Conservation (phyloP, 768 basidiomycete species). For the Leccinellum albellum region DNA sequence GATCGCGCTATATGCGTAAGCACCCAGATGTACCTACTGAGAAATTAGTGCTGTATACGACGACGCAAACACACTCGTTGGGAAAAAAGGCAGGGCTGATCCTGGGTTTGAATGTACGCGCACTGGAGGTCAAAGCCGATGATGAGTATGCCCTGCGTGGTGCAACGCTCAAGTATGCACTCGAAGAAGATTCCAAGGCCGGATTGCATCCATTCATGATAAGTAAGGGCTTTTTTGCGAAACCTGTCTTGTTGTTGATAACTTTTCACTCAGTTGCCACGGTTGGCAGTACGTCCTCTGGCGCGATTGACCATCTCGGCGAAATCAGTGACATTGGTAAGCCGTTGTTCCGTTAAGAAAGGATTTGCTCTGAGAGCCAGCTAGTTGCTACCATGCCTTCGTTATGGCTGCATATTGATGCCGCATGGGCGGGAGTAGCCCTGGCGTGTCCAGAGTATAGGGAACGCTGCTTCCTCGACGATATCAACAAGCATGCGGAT, state of each 20-base stretch:
- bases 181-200: slow-evolving; percentile 58
- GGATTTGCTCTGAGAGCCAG: slow-evolving; percentile 1
- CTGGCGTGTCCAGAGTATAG: slow-evolving; percentile 4
- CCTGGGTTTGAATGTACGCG: slow-evolving; percentile 69
- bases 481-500: too few species aligned
- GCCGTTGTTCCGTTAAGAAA: slow-evolving; percentile 12
- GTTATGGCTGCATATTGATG: slow-evolving; percentile 62
- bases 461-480: too few species aligned
- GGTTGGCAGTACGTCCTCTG: slow-evolving; percentile 89
- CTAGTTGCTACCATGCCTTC: slow-evolving; percentile 61
- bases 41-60: slow-evolving; percentile 79
- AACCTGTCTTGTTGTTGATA: background rate
- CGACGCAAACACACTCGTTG: slow-evolving; percentile 87
- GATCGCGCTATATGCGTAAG: slow-evolving; percentile 50
- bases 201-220: slow-evolving; percentile 79
- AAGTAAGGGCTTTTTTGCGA: slow-evolving; percentile 38
- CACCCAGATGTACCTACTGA: slow-evolving; percentile 49
- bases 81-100: slow-evolving; percentile 78
- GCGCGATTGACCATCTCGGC: slow-evolving; percentile 73
- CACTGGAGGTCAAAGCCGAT: slow-evolving; percentile 59
- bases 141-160: slow-evolving; percentile 72
- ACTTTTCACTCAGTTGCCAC: slow-evolving; percentile 92
- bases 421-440: slow-evolving; percentile 23
- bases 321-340: slow-evolving; percentile 73
- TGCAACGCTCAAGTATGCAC: slow-evolving; percentile 47